Evolutionary conservation across 2,329 filamentous ascomycete genomes (phyloP), one percentile per base, ranked within the genome.

Genomic region (Cordyceps cateniannulata): DNA sequence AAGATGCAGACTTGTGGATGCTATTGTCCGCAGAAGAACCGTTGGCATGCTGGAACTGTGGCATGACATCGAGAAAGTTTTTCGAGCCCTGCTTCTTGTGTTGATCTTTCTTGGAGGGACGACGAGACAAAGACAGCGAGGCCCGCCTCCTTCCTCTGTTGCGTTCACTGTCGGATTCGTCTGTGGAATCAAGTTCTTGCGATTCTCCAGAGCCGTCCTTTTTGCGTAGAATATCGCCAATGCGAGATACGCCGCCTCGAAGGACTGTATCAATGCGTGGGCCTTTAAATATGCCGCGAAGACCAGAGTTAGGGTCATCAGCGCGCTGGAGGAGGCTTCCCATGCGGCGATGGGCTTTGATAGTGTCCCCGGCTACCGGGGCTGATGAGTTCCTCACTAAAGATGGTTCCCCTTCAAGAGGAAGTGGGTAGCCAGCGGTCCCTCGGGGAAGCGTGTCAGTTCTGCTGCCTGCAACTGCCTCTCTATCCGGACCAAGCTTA

Each of bases 261-360:
- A 96, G 83, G 32, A 91, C 81, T 32, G 85, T 89, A 63, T 91
- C 89, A 64, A 93, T 85, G 60, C 89, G 81, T 54, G 85, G 84
- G 3, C 86, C 87, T 74, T 91, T 93, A 74, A 96, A 88, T 52
- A 96, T 87, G 7, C 88, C 85, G 47, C 87, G 84, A 18, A 75
- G 54, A 16, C 73, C 70, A 47, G 69, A 60, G 18, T 56, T 62
- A 44, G 67, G 66, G 14, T 76, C 73, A 18, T 75, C 73, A 1
- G 63, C 40, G 25, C 69, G 76, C 20, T 75, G 71, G 24, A 75
- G 77, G n/a, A 81, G 65, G 67, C 81, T 86, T 22, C 77, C 77
- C 27, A 77, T 73, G 49, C 77, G 81, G 63, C 75, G 75, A 62
- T 79, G 77, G 50, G 76, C 76, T 64, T 76, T 85, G 68, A 75